Conservation (phyloP, 2,329 filamentous ascomycete species). For the Tolypocladium inflatum region DNA sequence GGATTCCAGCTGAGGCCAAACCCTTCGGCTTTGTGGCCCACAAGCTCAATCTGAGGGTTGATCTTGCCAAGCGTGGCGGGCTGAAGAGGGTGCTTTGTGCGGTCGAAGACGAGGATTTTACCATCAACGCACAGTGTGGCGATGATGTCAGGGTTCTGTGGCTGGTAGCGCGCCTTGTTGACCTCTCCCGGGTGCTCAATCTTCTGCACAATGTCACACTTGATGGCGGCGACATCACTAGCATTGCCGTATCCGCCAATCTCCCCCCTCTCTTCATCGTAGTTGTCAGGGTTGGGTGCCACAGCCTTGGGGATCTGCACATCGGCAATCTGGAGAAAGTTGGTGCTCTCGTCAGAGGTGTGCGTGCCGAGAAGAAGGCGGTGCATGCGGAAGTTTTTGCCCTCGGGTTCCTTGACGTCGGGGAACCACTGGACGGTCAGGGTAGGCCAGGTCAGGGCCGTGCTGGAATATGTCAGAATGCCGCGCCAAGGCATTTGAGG, state of each 20-base stretch:
- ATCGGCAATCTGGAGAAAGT: conserved; percentile 91
- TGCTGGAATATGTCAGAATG: conserved; percentile 35
- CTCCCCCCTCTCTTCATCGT: conserved; percentile 86
- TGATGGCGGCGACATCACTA: conserved; percentile 60
- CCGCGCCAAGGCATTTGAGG: no score
- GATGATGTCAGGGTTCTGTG: conserved; percentile 93
- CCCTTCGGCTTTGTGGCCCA: conserved; percentile 80
- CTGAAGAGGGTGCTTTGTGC: conserved; percentile 79
- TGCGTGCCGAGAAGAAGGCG: conserved; percentile 90
- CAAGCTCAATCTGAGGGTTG: conserved; percentile 73
- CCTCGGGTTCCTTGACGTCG: conserved; percentile 79
- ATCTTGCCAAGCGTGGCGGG: conserved; percentile 56
- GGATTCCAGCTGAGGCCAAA: conserved; percentile 93
- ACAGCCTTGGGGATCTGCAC: conserved; percentile 81
- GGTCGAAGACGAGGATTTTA: conserved; percentile 86
- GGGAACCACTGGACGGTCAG: conserved; percentile 98
- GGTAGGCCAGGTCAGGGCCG: conserved; percentile 93
- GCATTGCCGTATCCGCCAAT: conserved; percentile 86
- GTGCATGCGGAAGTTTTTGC: conserved; percentile 80
- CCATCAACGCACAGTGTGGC: conserved; percentile 86
- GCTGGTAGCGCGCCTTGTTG: conserved; percentile 97
- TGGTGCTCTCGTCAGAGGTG: conserved; percentile 74
- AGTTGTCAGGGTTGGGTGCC: conserved; percentile 67
- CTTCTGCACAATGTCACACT: conserved; percentile 87
- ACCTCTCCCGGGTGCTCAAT: conserved; percentile 96